A percentile compares a stretch with the other conserved stretches of the same genome.
These are phyloP conservation scores for Blepharisma undulans DNA, from an alignment of 169 alveolate genomes.

Conservation along the genomic window DNA sequence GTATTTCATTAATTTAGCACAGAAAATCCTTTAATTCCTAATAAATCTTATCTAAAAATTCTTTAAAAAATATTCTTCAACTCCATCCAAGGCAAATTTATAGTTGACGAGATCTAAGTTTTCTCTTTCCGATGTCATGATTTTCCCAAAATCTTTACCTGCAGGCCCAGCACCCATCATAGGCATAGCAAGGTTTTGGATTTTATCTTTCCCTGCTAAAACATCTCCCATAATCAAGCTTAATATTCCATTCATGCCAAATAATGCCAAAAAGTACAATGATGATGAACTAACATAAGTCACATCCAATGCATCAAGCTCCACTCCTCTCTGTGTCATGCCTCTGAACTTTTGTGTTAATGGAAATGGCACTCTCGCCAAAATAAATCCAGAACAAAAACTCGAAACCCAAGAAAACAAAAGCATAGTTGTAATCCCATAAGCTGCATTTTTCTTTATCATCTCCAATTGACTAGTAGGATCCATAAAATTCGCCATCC, in stretches of 20 bases:
- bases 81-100: conserved; percentile 5
- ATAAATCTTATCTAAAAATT: background rate
- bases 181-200: conserved; percentile 22
- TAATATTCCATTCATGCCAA: conserved; percentile 43
- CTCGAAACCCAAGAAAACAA: conserved; percentile 61
- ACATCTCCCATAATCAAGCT: conserved; percentile 27
- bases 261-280: conserved; percentile 66
- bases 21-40: background rate
- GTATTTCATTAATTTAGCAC: background rate
- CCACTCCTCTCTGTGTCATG: conserved; percentile 86
- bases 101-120: background rate
- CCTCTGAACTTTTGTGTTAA: conserved; percentile 80
- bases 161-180: conserved; percentile 12
- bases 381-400: conserved; percentile 81
- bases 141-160: background rate
- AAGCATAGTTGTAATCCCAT: conserved; percentile 60
- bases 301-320: conserved; percentile 78
- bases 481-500: conserved; percentile 62
- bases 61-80: conserved; percentile 21
- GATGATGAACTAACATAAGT: conserved; percentile 85
- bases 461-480: conserved; percentile 68
- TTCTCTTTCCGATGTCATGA: conserved; percentile 7
- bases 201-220: background rate
- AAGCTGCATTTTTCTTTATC: conserved; percentile 63
- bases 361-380: conserved; percentile 86